Conservation (phyloP, 2,329 filamentous ascomycete genomes). For the Aspergillus japonicus region DNA sequence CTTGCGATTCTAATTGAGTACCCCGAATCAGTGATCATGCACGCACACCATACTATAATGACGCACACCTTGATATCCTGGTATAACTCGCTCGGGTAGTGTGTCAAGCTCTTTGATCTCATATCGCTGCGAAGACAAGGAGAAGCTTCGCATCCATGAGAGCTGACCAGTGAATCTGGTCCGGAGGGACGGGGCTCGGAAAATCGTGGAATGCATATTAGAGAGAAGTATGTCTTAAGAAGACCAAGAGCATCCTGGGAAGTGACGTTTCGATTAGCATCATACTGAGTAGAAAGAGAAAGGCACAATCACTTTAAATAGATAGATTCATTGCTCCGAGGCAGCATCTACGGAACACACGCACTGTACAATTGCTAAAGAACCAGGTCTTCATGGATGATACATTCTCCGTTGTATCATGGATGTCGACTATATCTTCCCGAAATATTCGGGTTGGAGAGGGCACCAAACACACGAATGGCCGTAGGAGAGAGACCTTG, state of each 20-base stretch:
- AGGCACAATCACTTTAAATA: neutral
- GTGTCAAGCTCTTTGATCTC: slow-evolving; percentile 48
- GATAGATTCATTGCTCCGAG: neutral
- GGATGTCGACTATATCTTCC: too few species aligned
- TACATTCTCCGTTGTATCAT: neutral
- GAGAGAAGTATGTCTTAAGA: too few species aligned
- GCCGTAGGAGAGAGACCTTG: too few species aligned
- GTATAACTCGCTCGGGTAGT: slow-evolving; percentile 55
- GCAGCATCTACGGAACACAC: neutral
- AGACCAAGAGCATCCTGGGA: neutral
- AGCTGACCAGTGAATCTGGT: slow-evolving; percentile 12
- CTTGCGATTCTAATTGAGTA: slow-evolving; percentile 49
- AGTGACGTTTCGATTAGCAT: neutral
- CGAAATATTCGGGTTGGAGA: too few species aligned
- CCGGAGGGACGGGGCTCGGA: slow-evolving; percentile 14
- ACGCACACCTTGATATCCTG: slow-evolving; percentile 61
- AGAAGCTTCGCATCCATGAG: slow-evolving; percentile 39
- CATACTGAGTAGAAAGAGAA: neutral
- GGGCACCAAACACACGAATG: too few species aligned
- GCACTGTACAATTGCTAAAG: neutral
- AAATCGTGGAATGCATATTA: slow-evolving; percentile 22
- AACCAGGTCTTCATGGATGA: neutral
- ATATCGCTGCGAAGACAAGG: slow-evolving; percentile 36
- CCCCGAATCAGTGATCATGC: neutral
- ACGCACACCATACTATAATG: slow-evolving; percentile 6